These are phyloP conservation scores for Trichophyton simii DNA, from an alignment of 2,329 filamentous ascomycete species.

Conservation along the genomic window DNA sequence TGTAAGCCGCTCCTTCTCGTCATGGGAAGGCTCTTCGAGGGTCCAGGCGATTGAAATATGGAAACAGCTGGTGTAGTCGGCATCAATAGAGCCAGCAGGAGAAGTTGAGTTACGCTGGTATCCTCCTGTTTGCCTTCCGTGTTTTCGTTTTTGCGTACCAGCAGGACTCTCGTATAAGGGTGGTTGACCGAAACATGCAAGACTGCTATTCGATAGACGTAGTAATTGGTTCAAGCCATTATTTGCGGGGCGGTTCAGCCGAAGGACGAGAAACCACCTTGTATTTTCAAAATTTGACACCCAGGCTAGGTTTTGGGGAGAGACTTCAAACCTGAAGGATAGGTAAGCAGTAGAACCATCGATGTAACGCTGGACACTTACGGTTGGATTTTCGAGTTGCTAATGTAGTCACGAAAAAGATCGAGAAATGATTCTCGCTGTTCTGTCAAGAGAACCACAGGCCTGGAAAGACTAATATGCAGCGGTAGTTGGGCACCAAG, in stretches of 20 bases:
- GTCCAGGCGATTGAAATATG: slow-evolving; percentile 88
- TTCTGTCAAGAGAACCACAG: slow-evolving; percentile 61
- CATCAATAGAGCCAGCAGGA: not conserved
- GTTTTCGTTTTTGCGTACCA: slow-evolving; percentile 7
- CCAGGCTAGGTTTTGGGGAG: slow-evolving; percentile 45
- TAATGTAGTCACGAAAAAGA: slow-evolving; percentile 37
- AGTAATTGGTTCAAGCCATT: slow-evolving; percentile 53
- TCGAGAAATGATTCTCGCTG: slow-evolving; percentile 57
- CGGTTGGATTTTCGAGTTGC: slow-evolving; percentile 32
- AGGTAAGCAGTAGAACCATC: not conserved
- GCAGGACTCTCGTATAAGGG: slow-evolving; percentile 47
- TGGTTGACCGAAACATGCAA: slow-evolving; percentile 51
- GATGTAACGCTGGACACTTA: slow-evolving; percentile 22
- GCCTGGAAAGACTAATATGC: slow-evolving; percentile 80
- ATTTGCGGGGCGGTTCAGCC: slow-evolving; percentile 40
- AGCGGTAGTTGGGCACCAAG: slow-evolving; percentile 66
- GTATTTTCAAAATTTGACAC: slow-evolving; percentile 54
- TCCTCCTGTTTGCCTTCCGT: not conserved
- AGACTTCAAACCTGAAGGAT: slow-evolving; percentile 37
- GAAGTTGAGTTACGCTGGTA: not conserved
- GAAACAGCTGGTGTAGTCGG: slow-evolving; percentile 49
- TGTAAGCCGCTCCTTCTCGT: slow-evolving; percentile 24
- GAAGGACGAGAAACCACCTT: slow-evolving; percentile 74
- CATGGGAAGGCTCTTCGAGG: slow-evolving; percentile 41
- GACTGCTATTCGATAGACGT: slow-evolving; percentile 51